Evolutionary conservation across 2,329 filamentous ascomycete genomes (phyloP), one percentile per base, ranked within the genome.

Genomic region (Lithohypha guttulata): DNA sequence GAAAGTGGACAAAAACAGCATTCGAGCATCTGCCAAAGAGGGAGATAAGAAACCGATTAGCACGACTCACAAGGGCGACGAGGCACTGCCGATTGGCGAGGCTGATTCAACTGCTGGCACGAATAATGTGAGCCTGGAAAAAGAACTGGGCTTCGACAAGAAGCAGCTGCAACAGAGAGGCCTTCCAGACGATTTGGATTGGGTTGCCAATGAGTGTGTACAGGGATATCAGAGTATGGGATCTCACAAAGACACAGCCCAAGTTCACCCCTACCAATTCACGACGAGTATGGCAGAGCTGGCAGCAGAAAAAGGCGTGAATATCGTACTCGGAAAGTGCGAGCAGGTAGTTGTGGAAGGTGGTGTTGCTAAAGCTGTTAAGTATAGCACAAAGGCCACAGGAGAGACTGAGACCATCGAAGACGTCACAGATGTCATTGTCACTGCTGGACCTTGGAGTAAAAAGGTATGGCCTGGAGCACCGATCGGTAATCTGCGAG

Each of bases 201-300:
- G 87, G 86, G 69, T 96, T 28, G 75, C 82, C 37, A 63, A 71
- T 1, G 74, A 79, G 3, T 64, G 78, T 2, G 63, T 93, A 15
- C 64, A 66, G 38, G 68, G 69, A 14, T 96, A 93, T 61, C 76
- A 84, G 22, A 77, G 81, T 55, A 95, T 96, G 85, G 85, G 84
- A 2, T 79, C 76, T 2, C 75, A 77, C 1, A 72, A 71, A 1
- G 83, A 85, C 45, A 96, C 91, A 1, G 84, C 91, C 0, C 91
- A 98, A 61, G 89, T 96, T 2, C 89, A 98, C 54, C 91, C 91
- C 0, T 83, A 80, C 45, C 78, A 85, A 30, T 96, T 98, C 56
- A 96, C 91, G 0, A 89, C 76, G 0, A 70, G 78, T 11, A 93
- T 96, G 60, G 84, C 83, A 3, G 66, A 75, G 28, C 69, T 95